phyloP scores from a whole-genome alignment of 345 rosid genomes.

The Cardamine resedifolia region DNA sequence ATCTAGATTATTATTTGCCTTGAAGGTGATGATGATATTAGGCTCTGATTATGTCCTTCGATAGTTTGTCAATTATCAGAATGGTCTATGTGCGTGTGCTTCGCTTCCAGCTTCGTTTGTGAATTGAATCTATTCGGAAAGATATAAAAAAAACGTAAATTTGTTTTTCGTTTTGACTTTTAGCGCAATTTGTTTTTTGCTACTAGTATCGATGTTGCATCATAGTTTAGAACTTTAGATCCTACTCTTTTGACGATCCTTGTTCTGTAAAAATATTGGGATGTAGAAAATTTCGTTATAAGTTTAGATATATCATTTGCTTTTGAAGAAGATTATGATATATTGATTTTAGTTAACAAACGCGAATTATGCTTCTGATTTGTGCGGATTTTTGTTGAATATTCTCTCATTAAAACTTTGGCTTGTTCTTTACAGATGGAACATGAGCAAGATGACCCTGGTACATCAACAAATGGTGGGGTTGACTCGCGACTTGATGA shows the following conservation, averaged over 20 bases:
- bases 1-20: neutral
- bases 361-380: neutral
- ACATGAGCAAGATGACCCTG: conserved; percentile 42
- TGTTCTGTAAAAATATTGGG: neutral
- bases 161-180: conserved; percentile 21
- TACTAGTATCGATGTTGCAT: neutral
- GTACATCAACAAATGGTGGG: conserved; percentile 36
- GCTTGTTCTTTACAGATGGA: conserved; percentile 57
- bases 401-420: conserved; percentile 7
- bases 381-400: neutral
- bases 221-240: neutral
- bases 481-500: conserved; percentile 30
- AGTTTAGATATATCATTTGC: neutral
- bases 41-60: neutral
- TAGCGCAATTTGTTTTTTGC: neutral
- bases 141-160: neutral
- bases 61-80: neutral
- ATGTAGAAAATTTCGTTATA: neutral
- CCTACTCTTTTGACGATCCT: neutral
- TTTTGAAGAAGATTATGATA: neutral
- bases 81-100: neutral
- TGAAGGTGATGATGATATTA: neutral
- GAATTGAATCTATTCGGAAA: conserved; percentile 2
- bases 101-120: neutral
- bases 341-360: neutral